A percentile compares a stretch with the other conserved stretches of the same genome.
phyloP scores from a whole-genome alignment of 2,329 filamentous ascomycete genomes.

The Aspergillus caelatus region DNA sequence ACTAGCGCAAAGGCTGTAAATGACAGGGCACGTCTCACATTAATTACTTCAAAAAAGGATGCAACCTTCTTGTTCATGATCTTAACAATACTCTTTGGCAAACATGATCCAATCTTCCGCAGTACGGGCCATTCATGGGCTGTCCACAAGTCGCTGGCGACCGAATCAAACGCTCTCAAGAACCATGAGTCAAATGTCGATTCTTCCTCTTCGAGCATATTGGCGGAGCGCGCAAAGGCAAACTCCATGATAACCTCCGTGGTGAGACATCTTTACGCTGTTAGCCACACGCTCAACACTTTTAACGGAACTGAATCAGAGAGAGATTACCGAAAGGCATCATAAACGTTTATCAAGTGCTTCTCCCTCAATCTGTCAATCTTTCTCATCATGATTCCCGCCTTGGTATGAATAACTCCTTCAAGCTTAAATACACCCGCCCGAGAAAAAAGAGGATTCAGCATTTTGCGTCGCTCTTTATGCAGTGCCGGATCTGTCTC shows the following conservation, averaged over 20 bases:
- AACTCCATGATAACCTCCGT: slow-evolving; percentile 13
- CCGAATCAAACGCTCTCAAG: slow-evolving; percentile 5
- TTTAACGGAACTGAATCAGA: neutral
- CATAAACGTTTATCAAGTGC: slow-evolving; percentile 4
- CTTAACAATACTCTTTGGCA: neutral
- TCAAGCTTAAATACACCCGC: slow-evolving; percentile 14
- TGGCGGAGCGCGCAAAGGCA: slow-evolving; percentile 9
- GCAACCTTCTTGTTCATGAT: neutral
- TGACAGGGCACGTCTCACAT: neutral
- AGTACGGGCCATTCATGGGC: neutral
- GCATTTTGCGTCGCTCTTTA: slow-evolving; percentile 14
- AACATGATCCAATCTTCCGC: neutral
- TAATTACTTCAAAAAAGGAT: neutral
- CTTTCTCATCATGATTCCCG: neutral
- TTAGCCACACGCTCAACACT: neutral
- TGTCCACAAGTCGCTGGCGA: neutral
- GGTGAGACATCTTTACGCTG: slow-evolving; percentile 2
- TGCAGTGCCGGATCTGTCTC: slow-evolving; percentile 16
- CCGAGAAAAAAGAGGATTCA: slow-evolving; percentile 24
- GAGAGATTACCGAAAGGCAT: slow-evolving; percentile 7
- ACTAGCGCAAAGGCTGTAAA: neutral
- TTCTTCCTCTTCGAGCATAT: slow-evolving; percentile 7
- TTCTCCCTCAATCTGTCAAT: neutral
- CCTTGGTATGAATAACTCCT: slow-evolving; percentile 7
- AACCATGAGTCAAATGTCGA: slow-evolving; percentile 3